Percentiles rank a stretch among this genome's conserved stretches.
phyloP scores from a whole-genome alignment of 768 basidiomycete species.

The Boletus edulis region DNA sequence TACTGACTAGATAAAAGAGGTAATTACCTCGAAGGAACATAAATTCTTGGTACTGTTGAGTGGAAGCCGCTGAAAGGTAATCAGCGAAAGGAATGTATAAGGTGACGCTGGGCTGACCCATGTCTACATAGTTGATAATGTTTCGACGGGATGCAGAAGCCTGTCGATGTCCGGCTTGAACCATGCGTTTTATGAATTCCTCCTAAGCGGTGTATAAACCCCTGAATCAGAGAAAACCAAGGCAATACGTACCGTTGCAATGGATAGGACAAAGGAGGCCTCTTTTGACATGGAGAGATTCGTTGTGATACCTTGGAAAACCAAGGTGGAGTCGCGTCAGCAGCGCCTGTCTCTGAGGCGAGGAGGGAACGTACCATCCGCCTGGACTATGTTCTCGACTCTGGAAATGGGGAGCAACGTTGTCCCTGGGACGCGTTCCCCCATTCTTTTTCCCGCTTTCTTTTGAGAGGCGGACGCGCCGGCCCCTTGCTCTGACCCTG shows the following conservation, averaged over 20 bases:
- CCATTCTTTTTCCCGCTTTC: constrained; percentile 27
- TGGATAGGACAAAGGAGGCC: constrained; percentile 67
- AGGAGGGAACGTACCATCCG: constrained; percentile 55
- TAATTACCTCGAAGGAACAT: constrained; percentile 64
- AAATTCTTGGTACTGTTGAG: constrained; percentile 63
- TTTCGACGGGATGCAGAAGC: constrained; percentile 58
- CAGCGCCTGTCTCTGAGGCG: constrained; percentile 3
- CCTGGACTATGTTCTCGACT: constrained; percentile 75
- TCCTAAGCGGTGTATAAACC: constrained; percentile 48
- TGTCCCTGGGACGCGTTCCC: constrained; percentile 58
- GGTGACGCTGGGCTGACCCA: constrained; percentile 50
- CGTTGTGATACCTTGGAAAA: constrained; percentile 49
- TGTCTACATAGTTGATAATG: constrained; percentile 65
- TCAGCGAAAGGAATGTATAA: constrained; percentile 2
- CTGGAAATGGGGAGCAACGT: constrained; percentile 63
- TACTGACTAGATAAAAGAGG: background rate
- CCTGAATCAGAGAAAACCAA: constrained; percentile 6
- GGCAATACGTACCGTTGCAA: constrained; percentile 60
- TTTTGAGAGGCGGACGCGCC: constrained; percentile 26
- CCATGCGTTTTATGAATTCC: constrained; percentile 78
- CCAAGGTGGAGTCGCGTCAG: constrained; percentile 16
- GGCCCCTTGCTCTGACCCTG: constrained; percentile 28
- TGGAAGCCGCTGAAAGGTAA: constrained; percentile 47
- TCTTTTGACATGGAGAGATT: constrained; percentile 72
- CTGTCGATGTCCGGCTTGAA: constrained; percentile 65